These are phyloP conservation scores for Parastagonospora nodorum DNA, from an alignment of 2,329 filamentous ascomycete genomes.

Conservation along the genomic window DNA sequence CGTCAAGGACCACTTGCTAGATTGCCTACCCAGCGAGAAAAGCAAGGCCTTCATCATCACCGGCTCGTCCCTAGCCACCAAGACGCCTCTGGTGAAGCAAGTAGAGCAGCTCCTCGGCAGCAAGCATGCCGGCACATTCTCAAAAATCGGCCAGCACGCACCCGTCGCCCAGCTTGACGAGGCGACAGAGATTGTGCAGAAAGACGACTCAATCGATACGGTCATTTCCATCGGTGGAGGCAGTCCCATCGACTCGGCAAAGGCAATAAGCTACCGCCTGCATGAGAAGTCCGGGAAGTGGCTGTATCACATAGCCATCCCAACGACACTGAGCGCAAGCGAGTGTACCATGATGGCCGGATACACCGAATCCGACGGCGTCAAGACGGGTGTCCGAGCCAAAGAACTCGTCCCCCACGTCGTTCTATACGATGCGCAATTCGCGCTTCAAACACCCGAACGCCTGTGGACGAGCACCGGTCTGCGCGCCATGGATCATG, in stretches of 20 bases:
- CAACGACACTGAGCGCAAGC: constrained; percentile 54
- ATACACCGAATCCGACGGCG: constrained; percentile 55
- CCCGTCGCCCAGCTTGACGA: constrained; percentile 60
- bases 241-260: constrained; percentile 57
- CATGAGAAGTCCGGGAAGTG: constrained; percentile 42
- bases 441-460: constrained; percentile 57
- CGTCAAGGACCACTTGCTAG: constrained; percentile 54
- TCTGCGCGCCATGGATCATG: constrained; percentile 61
- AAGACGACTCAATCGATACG: constrained; percentile 57
- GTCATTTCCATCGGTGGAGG: constrained; percentile 62
- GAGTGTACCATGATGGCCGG: constrained; percentile 61
- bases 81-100: constrained; percentile 58
- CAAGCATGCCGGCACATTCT: constrained; percentile 60
- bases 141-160: constrained; percentile 61
- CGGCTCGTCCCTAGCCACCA: constrained; percentile 58
- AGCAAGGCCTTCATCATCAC: constrained; percentile 65
- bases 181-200: constrained; percentile 54
- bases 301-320: constrained; percentile 47
- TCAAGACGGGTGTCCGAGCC: constrained; percentile 55
- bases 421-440: constrained; percentile 60
- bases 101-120: constrained; percentile 56
- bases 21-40: constrained; percentile 48
- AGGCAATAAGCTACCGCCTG: constrained; percentile 44
- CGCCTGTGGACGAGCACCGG: constrained; percentile 58
- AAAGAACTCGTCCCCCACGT: constrained; percentile 52